Evolutionary conservation across 164 flowering plant genomes (phyloP), one percentile per base, ranked within the genome.

Genomic region (Protea cynaroides): DNA sequence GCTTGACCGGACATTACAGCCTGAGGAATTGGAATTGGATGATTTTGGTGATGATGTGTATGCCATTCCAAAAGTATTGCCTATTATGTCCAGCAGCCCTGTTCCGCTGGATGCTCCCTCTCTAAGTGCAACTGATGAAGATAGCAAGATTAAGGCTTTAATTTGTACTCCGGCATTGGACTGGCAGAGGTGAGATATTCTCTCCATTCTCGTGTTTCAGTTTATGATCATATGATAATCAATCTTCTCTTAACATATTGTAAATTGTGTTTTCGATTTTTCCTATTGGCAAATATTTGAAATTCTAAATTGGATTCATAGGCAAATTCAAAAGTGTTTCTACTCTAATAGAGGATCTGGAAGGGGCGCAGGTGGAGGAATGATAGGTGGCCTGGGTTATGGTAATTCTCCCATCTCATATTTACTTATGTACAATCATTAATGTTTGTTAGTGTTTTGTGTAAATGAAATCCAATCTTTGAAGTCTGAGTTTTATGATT

Each of bases 21-120:
- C 80, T 53, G 96, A 88, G 44, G 97, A 89, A 56, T 66, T 81
- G 5, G 97, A 89, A 47, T 92, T 92, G 90, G 97, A 92, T 80
- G 96, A 88, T 63, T 90, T 92, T 82, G 97, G 96, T 36, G 84
- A 81, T 76, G 98, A 95, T 74, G 74, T 95, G 37, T 95, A 95
- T 77, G 84, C 92, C 14, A 84, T 86, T 69, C 97, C 97, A 53
- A 96, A 90, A 65, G 78, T 66, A 8, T 43, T 69, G 21, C 88
- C 84, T 40, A 81, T 71, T 46, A 90, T 78, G 57, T 65, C 79
- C 11, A 81, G 71, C 60, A 75, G 78, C 66, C 79, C 71, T 7
- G 46, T 73, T n/a, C n/a, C n/a, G 37, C 87, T 75, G 58, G 97
- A 86, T 72, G 85, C 77, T 69, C 78, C 83, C 3, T 80, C 86